Conservation (phyloP, 495 filamentous ascomycete species). For the Massariosphaeria phaeospora region DNA sequence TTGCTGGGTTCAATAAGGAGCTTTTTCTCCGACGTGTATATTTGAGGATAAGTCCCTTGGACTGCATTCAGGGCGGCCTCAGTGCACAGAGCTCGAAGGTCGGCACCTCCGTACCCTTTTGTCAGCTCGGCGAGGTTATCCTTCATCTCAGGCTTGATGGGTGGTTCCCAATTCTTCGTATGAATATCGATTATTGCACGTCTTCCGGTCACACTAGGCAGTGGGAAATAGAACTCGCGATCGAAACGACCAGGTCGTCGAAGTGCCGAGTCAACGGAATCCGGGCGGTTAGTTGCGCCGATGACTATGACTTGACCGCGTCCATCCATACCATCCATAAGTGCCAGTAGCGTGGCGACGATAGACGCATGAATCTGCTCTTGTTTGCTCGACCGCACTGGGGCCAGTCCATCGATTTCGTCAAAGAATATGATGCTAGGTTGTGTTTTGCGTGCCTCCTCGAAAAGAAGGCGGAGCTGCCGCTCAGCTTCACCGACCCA, state of each 20-base stretch:
- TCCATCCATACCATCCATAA: conserved; percentile 99
- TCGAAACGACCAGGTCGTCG: conserved; percentile 93
- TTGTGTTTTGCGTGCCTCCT: conserved; percentile 90
- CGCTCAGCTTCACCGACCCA: conserved; percentile 98
- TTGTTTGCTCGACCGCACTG: conserved; percentile 92
- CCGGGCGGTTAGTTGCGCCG: conserved; percentile 93
- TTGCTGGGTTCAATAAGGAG: conserved; percentile 78
- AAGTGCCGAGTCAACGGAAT: conserved; percentile 92
- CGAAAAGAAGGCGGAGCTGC: conserved; percentile 86
- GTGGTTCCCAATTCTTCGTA: conserved; percentile 85
- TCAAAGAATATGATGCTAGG: conserved; percentile 99
- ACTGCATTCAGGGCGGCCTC: conserved; percentile 98
- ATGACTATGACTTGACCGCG: conserved; percentile 97
- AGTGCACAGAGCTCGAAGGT: conserved; percentile 88
- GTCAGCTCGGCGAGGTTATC: conserved; percentile 76
- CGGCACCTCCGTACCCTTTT: conserved; percentile 94
- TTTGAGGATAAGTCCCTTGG: conserved; percentile 90
- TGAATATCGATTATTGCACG: conserved; percentile 90
- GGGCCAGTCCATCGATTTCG: conserved; percentile 93
- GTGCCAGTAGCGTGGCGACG: conserved; percentile 84
- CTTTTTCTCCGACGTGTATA: conserved; percentile 87
- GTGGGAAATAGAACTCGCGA: conserved; percentile 93
- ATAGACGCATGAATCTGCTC: conserved; percentile 99
- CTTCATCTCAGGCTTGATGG: conserved; percentile 70
- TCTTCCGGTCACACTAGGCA: conserved; percentile 73